A percentile compares a stretch with the other conserved stretches of the same genome.
Evolutionary conservation across 1,284 basidiomycete species (phyloP).

Genomic region (Cryptococcus jaspeensis): DNA sequence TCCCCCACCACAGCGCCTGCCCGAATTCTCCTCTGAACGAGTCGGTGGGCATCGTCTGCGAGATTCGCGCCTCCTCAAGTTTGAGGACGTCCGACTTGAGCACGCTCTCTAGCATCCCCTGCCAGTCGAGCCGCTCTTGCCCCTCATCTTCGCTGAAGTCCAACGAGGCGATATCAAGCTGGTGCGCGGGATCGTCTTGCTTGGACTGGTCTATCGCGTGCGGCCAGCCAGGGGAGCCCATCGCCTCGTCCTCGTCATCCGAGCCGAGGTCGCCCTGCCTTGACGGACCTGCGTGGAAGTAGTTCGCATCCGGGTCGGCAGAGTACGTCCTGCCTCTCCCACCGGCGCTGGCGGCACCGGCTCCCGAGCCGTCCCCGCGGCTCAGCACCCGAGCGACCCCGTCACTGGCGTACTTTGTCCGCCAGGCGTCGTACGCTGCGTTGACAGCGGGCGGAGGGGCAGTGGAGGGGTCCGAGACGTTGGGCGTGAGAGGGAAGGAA

Average conservation of each 20-base stretch:
- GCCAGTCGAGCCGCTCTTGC: conserved; percentile 85
- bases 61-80: conserved; percentile 85
- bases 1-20: conserved; percentile 79
- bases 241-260: conserved; percentile 13
- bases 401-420: not conserved
- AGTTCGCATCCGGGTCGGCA: conserved; percentile 16
- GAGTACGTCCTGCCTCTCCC: conserved; percentile 5
- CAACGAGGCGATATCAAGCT: conserved; percentile 1
- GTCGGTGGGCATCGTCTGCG: conserved; percentile 66
- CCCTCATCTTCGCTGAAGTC: conserved; percentile 57
- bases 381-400: too few species aligned
- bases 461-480: not conserved
- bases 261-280: conserved; percentile 4
- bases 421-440: conserved; percentile 7
- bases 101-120: conserved; percentile 88
- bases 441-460: not conserved
- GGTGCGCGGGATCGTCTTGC: conserved; percentile 2
- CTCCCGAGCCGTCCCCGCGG: too few species aligned
- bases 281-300: conserved; percentile 11
- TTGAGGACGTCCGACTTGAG: conserved; percentile 88
- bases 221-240: conserved; percentile 14
- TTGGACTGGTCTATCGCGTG: not conserved
- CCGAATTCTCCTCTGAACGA: conserved; percentile 65
- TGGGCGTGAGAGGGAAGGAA: not conserved
- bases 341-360: too few species aligned